Percentiles rank a stretch among this genome's conserved stretches.
These are phyloP conservation scores for Avena atlantica DNA, from an alignment of 176 grass and related monocot genomes.

Conservation along the genomic window DNA sequence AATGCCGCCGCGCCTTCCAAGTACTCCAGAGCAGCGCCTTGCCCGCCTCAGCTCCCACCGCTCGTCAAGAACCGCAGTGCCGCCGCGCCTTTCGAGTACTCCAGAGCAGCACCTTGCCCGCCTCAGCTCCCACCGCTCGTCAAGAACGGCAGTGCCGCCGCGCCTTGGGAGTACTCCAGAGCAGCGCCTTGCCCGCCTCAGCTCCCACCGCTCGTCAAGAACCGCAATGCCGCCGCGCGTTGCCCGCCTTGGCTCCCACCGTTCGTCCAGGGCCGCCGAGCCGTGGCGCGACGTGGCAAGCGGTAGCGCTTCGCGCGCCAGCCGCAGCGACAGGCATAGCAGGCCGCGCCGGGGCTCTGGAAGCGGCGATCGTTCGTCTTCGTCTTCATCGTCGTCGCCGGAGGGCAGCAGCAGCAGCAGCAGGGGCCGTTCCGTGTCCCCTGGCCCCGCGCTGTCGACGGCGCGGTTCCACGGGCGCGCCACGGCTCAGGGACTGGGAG, in stretches of 20 bases:
- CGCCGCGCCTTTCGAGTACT: no score
- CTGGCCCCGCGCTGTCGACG: slow-evolving; percentile 8
- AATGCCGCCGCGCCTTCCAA: no score
- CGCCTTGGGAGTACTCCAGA: no score
- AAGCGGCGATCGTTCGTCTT: neutral
- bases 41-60: no score
- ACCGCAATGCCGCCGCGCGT: no score
- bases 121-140: no score
- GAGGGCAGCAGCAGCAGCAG: neutral
- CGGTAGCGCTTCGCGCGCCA: neutral
- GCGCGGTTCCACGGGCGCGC: neutral
- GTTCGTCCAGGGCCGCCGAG: neutral
- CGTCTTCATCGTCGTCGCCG: neutral
- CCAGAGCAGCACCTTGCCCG: no score
- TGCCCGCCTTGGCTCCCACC: neutral
- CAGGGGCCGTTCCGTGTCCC: neutral
- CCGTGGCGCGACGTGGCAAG: slow-evolving; percentile 1
- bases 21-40: no score
- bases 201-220: no score
- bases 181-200: no score
- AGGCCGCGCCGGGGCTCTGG: neutral
- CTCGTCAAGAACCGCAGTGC: no score
- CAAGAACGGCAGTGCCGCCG: no score
- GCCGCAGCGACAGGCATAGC: neutral
- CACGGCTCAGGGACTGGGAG: neutral